Conservation (phyloP, 2,329 filamentous ascomycete genomes). For the Xylaria hypoxylon region DNA sequence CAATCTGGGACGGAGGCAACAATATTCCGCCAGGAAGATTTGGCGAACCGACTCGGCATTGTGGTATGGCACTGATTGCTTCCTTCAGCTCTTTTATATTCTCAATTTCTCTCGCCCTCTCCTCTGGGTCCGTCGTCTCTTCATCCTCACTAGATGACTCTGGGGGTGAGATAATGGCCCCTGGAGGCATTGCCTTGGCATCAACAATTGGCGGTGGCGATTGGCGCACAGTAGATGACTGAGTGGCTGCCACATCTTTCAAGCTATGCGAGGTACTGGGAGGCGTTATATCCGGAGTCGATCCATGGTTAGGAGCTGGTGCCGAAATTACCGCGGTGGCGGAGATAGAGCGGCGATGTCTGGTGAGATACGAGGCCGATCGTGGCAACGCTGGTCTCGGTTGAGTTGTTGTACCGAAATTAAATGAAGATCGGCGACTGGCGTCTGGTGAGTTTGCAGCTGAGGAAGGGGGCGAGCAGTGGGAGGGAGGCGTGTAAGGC, state of each 20-base stretch:
- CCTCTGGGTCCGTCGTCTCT: conserved; percentile 58
- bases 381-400: conserved; percentile 68
- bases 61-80: conserved; percentile 82
- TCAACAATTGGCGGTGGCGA: conserved; percentile 86
- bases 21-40: conserved; percentile 54
- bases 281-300: conserved; percentile 58
- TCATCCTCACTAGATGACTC: conserved; percentile 92
- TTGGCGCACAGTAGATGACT: conserved; percentile 72
- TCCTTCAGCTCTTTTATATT: conserved; percentile 78
- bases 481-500: conserved; percentile 88
- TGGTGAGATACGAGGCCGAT: conserved; percentile 74
- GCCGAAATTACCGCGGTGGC: conserved; percentile 50
- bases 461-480: conserved; percentile 71
- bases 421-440: conserved; percentile 70
- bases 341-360: conserved; percentile 70
- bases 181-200: conserved; percentile 77
- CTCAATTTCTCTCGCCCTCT: conserved; percentile 61
- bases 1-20: conserved; percentile 53
- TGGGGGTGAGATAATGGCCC: conserved; percentile 89
- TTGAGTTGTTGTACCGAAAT: conserved; percentile 52
- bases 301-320: conserved; percentile 43
- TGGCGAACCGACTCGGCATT: conserved; percentile 71
- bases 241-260: conserved; percentile 59
- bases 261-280: conserved; percentile 64
- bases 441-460: conserved; percentile 65